Conservation (phyloP, 2,329 filamentous ascomycete species). For the Graphium sp. region DNA sequence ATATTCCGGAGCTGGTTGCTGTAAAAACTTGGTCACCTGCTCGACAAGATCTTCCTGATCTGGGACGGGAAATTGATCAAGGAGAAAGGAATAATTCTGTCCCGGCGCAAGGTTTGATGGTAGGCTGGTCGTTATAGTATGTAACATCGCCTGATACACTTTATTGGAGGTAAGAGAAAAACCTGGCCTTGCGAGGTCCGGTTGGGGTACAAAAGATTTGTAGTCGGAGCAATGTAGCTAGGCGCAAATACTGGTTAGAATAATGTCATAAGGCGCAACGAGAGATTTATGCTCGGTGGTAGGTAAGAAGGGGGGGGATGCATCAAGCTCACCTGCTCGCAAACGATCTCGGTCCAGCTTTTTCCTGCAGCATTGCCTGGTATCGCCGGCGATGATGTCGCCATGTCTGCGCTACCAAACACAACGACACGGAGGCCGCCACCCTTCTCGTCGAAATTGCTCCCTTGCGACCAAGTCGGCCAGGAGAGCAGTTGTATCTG, state of each 20-base stretch:
- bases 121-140: constrained; percentile 14
- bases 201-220: constrained; percentile 24
- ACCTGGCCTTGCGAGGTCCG: constrained; percentile 27
- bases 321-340: constrained; percentile 21
- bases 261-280: background rate
- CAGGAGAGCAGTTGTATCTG: too few species aligned
- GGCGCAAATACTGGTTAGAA: background rate
- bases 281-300: background rate
- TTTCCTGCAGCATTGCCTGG: constrained; percentile 7
- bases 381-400: constrained; percentile 19
- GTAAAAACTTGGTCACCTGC: constrained; percentile 29
- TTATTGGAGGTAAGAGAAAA: constrained; percentile 33
- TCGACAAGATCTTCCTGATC: constrained; percentile 20
- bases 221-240: constrained; percentile 28
- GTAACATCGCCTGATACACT: constrained; percentile 23
- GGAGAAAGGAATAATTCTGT: constrained; percentile 24
- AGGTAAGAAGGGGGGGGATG: background rate
- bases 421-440: constrained; percentile 29
- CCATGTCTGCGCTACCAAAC: constrained; percentile 30
- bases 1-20: constrained; percentile 13
- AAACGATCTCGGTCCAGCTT: constrained; percentile 31
- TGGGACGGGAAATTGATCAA: constrained; percentile 22
- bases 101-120: constrained; percentile 16
- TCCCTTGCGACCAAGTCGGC: too few species aligned
- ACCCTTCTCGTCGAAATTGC: too few species aligned